Base-by-base conservation (phyloP, 2,329 filamentous ascomycete genomes). In the Hansfordia pulvinata region DNA sequence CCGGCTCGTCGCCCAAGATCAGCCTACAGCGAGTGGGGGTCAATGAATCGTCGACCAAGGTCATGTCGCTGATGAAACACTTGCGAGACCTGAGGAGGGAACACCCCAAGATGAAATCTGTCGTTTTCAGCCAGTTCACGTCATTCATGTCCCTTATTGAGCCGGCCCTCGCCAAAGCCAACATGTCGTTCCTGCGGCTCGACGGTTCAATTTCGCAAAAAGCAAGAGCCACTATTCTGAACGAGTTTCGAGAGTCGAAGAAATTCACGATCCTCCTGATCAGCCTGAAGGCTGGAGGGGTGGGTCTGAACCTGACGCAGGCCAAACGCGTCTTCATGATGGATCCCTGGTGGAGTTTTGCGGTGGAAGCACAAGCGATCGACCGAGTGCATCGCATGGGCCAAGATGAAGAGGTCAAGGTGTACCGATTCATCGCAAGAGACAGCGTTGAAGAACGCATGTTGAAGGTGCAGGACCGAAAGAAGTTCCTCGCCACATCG, bases 331-430 rank as follows among this genome's bases (percentile, higher is more conserved):
- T 98, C 5, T 98, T 79, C 57, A 92, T 98, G 81, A 96, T 98
- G 90, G 90, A 98, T 52, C 90, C 90, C 0, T 98, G 90, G 90
- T 98, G 90, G 90, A 92, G 82, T 46, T 98, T 88, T 52, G 86
- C 90, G 0, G 77, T 96, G 9, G 90, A 98, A 54, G 84, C 86
- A 5, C 90, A 98, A 53, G 90, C 90, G 7, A 96, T 98, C 44
- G 90, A 98, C 56, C 82, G 90, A 2, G 85, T 98, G 18, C 90
- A 98, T 58, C 74, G 90, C 7, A 94, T 98, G 82, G 90, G 90
- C 0, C 90, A 98, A 51, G 75, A 80, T 26, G 68, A 74, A 10
- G 81, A 88, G 42, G 90, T 98, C 2, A 71, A 74, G 30, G 86
- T 98, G 1, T 77, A 77, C 39, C 64, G 90, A 16, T 96, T 96